Conservation (phyloP, 2,329 filamentous ascomycete genomes). For the Proliferodiscus dingleyae region DNA sequence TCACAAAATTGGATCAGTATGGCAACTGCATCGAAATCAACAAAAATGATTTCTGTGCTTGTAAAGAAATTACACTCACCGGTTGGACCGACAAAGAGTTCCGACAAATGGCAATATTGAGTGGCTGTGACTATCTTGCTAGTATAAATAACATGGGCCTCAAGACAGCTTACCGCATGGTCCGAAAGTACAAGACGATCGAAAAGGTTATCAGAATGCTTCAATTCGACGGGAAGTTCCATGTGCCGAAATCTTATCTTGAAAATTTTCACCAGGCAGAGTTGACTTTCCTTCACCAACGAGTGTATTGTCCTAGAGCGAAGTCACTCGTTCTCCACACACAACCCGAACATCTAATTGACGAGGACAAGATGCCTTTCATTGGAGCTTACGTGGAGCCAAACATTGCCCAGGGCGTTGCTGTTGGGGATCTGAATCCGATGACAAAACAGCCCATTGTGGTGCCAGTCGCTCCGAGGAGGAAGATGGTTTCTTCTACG, state of each 20-base stretch:
- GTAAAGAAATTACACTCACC: conserved; percentile 79
- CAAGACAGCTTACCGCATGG: conserved; percentile 87
- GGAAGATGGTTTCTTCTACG: conserved; percentile 20
- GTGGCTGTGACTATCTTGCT: conserved; percentile 91
- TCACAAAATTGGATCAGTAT: conserved; percentile 93
- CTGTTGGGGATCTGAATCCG: conserved; percentile 78
- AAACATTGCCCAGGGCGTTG: conserved; percentile 67
- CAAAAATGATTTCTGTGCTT: conserved; percentile 81
- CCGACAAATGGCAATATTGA: conserved; percentile 90
- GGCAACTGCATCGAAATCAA: conserved; percentile 91
- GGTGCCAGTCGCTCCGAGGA: conserved; percentile 22
- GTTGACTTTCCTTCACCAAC: conserved; percentile 87
- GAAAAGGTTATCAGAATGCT: conserved; percentile 78
- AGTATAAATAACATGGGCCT: conserved; percentile 81
- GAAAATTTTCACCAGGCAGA: conserved; percentile 81
- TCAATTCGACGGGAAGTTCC: conserved; percentile 82
- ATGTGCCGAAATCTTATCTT: conserved; percentile 75
- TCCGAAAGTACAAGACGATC: conserved; percentile 84
- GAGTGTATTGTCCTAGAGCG: conserved; percentile 79
- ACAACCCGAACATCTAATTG: conserved; percentile 55
- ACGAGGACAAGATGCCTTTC: conserved; percentile 68
- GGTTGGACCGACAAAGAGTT: conserved; percentile 93
- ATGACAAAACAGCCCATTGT: conserved; percentile 67
- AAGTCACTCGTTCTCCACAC: conserved; percentile 72
- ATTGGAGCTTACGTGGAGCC: conserved; percentile 71